Evolutionary conservation across 2,329 filamentous ascomycete species (phyloP), one percentile per base, ranked within the genome.

Genomic region (Colletotrichum magnum): DNA sequence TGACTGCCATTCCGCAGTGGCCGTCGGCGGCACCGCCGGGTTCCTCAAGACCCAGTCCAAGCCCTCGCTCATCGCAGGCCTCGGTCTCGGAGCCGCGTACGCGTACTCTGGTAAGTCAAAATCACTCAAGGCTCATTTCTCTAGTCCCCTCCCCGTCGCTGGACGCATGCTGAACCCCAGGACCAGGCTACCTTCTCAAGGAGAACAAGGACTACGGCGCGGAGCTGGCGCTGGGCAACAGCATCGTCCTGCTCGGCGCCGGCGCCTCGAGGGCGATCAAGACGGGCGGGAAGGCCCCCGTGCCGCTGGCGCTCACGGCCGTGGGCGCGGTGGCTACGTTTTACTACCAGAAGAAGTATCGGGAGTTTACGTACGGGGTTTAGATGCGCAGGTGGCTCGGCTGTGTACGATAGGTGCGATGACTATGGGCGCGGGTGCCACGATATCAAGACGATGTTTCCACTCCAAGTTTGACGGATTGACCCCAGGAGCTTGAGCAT

Each of bases 321-420:
- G 75, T 71, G 0, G 81, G 81, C 47, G 74, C 73, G 36, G 72
- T 83, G 15, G 79, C 81, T 1, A 81, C 80, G 0, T 82, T 71
- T 43, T 83, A 83, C 71, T 83, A 83, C 70, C 78, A 81, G 72
- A 81, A 81, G 73, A 83, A 83, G 73, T 77, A 78, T 60, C 77
- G 78, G 32, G 81, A 83, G 67, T 82, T 83, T 68, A 74, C 74
- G 16, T 82, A 75, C n/a, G 80, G 80, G 10, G 79, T 82, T 2
- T 82, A 67, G 32, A 36, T 6, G 7, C 32, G 39, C 16, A 7
- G 26, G 28, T 6, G n/a, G 16, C 13, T 24, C 48, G 13, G 26
- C 32, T 24, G 16, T 59, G 28, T 59, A 51, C n/a, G 45, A 18
- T 59, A 59, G 16, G 57, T 24, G 45, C 39, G 32, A 39, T 12